Evolutionary conservation across 257 asterid species (phyloP), one percentile per base, ranked within the genome.

Genomic region (Primulina tabacum): DNA sequence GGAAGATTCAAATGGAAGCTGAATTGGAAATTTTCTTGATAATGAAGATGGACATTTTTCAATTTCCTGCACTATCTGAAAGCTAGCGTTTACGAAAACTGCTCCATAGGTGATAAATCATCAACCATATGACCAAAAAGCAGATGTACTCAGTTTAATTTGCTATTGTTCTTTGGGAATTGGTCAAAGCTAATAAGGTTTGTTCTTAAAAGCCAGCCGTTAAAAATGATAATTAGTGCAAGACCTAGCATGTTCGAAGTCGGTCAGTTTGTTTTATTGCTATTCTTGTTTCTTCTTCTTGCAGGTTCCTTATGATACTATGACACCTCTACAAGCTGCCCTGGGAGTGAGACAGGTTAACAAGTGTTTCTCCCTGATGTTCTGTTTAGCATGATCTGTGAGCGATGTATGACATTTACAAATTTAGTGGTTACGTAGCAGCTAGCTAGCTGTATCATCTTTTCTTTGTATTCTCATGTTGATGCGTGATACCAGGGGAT

Each of bases 111-210:
- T 93, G 75, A 83, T 90, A 79, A 93, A 83, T 76, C 97, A 90
- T 78, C 88, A 89, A 76, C 96, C 92, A 14, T 90, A 93, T 72
- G 97, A 90, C 82, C 96, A 88, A 72, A 93, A 89, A 76, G 96
- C 96, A 28, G 98, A 93, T 71, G 89, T 93, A 47, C 90, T 84
- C 82, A 93, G 97, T 76, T 93, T 88, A n/a, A n/a, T n/a, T n/a
- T 80, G 95, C 90, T 20, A 89, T 93, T 76, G 97, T 90, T 68
- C 88, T 93, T 68, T 90, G 98, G 98, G 98, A 93, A 92, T 88
- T 93, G 64, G 80, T 82, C 67, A 89, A 96, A 2, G 87, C 90
- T 18, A n/a, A n/a, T n/a, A 89, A 89, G 97, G 98, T 90, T 57
- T 62, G 65, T 64, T 61, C 62, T 29, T 33, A 14, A 6, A 21